Base-by-base conservation (phyloP, 495 filamentous ascomycete species). In the Neurospora tetraspora region DNA sequence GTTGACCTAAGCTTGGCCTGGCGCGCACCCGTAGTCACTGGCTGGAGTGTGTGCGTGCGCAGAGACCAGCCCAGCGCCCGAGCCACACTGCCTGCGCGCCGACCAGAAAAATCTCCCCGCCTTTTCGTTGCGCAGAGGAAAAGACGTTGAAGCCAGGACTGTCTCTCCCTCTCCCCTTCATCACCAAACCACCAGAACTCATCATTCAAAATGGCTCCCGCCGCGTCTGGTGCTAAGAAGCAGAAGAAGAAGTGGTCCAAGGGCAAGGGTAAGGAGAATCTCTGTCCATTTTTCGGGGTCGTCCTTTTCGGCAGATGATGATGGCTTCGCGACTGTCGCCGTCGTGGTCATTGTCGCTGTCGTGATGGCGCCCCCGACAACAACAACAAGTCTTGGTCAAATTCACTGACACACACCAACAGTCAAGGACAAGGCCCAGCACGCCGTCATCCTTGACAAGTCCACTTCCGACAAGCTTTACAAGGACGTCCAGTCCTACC, bases 221-320 rank as follows among this genome's bases (percentile, higher is more conserved):
- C 91, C 85, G 87, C 90, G 84, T 85, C 92, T 84, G 93, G 93
- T 82, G 93, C 91, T 83, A 97, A 96, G 91, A 97, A 97, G 88
- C 93, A 95, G 84, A 97, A 97, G 93, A 98, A 98, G 93, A 97
- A 98, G 95, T 98, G 95, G 95, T 97, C 94, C 79, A 99, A 98
- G 93, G 96, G 94, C 86, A 97, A 97, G 90, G 80, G 80, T 82
- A 78, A 77, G 76, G 53, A 65, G 53, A 65, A 65, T 36, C 53
- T 65, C 53, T 65, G 53, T 65, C 53, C 39, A 43, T 59, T 72
- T 70, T 70, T 43, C 53, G n/a, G 43, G 61, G 59, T 40, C 71
- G 18, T 65, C 71, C 68, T 68, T 70, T 59, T 20, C 39, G 36
- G 38, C 40, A 74, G n/a, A 65, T 65, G 53, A 18, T 27, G 27